Evolutionary conservation across 352 stramenopile genomes (phyloP).

Genomic region (Pythium sp.): DNA sequence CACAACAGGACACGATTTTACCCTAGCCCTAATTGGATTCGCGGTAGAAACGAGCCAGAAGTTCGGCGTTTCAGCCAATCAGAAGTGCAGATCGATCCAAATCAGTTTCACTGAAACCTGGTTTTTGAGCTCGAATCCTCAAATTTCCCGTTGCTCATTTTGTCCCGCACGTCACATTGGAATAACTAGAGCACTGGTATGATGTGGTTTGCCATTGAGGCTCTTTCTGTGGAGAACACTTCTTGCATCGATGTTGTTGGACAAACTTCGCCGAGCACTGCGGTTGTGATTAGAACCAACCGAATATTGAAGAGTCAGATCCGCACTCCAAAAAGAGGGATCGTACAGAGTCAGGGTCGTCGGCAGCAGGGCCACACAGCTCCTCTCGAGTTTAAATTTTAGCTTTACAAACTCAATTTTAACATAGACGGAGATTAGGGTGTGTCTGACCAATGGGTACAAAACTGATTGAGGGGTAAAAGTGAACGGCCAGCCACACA

Average conservation of each 20-base stretch:
- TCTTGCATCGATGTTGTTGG: no score
- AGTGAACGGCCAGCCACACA: background rate
- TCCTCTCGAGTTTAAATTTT: background rate
- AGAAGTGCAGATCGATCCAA: background rate
- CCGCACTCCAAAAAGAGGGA: background rate
- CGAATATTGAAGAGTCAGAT: background rate
- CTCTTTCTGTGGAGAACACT: no score
- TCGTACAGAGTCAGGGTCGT: background rate
- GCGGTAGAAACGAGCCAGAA: conserved; percentile 2
- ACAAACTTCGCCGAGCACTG: no score
- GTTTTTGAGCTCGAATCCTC: background rate
- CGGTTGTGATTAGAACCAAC: no score
- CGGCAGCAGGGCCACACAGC: no score
- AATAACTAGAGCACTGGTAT: no score
- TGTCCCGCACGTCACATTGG: no score
- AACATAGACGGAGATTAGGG: background rate
- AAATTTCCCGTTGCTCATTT: background rate
- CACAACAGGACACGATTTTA: conserved; percentile 2
- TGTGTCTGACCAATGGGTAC: background rate
- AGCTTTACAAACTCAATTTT: background rate
- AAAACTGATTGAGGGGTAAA: background rate
- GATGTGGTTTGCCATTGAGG: no score
- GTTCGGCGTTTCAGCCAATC: conserved; percentile 1
- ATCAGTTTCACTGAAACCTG: background rate
- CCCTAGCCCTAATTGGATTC: background rate